Conservation (phyloP, 192 early-diverging fungal genomes). For the Linnemannia schmuckeri region DNA sequence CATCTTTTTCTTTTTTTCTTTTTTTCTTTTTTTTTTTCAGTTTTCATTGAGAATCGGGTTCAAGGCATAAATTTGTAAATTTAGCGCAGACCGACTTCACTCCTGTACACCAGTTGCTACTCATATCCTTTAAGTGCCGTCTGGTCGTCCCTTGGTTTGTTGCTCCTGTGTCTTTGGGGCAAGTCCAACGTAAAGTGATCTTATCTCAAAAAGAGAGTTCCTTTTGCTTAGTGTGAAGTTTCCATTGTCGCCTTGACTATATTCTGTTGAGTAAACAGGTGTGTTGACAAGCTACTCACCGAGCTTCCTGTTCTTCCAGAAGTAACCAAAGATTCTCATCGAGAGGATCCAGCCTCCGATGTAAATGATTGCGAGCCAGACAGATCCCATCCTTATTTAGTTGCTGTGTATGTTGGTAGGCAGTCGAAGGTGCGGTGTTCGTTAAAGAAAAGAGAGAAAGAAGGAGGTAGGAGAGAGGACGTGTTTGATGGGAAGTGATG, state of each 20-base stretch:
- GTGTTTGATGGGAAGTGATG: background rate
- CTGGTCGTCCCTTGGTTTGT: background rate
- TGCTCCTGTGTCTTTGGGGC: background rate
- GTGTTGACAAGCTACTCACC: slow-evolving; percentile 16
- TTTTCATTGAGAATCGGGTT: background rate
- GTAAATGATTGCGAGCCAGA: slow-evolving; percentile 56
- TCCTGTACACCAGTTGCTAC: background rate
- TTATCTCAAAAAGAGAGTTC: background rate
- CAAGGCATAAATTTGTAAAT: background rate
- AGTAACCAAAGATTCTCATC: slow-evolving; percentile 56
- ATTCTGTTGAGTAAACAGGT: background rate
- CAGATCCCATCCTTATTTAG: slow-evolving; percentile 42
- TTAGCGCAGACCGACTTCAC: background rate
- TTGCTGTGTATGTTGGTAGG: background rate
- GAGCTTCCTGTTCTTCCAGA: slow-evolving; percentile 58
- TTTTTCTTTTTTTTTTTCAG: too few relatives aligned
- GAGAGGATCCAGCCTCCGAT: slow-evolving; percentile 60
- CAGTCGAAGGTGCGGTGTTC: background rate
- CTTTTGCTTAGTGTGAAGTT: too few relatives aligned
- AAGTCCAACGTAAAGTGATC: background rate
- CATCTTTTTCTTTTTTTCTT: background rate
- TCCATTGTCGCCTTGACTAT: too few relatives aligned
- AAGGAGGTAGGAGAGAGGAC: background rate
- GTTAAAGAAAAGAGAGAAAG: background rate
- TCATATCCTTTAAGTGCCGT: background rate